phyloP scores from a whole-genome alignment of 352 stramenopile species.

The Pythium sp. region DNA sequence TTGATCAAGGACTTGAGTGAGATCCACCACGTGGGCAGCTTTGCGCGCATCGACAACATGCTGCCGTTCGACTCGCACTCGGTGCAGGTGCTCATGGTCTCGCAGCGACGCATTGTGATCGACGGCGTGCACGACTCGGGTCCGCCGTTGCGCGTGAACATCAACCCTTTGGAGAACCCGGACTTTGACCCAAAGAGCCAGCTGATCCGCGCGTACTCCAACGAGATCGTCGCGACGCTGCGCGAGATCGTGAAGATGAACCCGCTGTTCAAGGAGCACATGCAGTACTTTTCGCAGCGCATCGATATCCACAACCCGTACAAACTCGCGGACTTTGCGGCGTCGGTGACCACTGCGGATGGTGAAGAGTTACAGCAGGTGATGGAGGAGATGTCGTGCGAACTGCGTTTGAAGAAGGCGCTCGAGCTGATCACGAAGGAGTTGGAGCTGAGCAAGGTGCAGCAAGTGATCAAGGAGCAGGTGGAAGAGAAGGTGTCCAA shows the following conservation, averaged over 20 bases:
- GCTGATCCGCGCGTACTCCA: conserved; percentile 94
- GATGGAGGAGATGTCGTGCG: conserved; percentile 95
- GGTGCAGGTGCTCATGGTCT: conserved; percentile 85
- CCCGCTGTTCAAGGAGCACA: conserved; percentile 97
- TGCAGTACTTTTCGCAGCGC: conserved; percentile 95
- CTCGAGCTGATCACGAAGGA: conserved; percentile 97
- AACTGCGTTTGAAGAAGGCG: conserved; percentile 93
- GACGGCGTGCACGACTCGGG: conserved; percentile 66
- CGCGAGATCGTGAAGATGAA: conserved; percentile 97
- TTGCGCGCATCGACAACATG: conserved; percentile 95
- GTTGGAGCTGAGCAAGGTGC: conserved; percentile 93
- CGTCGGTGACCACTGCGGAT: conserved; percentile 93
- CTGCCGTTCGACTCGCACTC: conserved; percentile 72
- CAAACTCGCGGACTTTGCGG: conserved; percentile 97
- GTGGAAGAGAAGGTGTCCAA: conserved; percentile 93
- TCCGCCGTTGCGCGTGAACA: conserved; percentile 60
- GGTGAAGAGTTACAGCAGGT: conserved; percentile 91
- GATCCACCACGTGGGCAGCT: conserved; percentile 94
- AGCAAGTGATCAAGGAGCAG: conserved; percentile 96
- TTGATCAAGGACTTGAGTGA: conserved; percentile 91
- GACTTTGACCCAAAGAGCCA: conserved; percentile 75
- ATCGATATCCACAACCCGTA: conserved; percentile 96
- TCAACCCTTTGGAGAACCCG: conserved; percentile 72
- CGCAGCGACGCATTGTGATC: conserved; percentile 85
- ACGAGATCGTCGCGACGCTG: conserved; percentile 97